These are phyloP conservation scores for Xylariaceae sp. DNA, from an alignment of 2,329 filamentous ascomycete genomes.

Conservation along the genomic window DNA sequence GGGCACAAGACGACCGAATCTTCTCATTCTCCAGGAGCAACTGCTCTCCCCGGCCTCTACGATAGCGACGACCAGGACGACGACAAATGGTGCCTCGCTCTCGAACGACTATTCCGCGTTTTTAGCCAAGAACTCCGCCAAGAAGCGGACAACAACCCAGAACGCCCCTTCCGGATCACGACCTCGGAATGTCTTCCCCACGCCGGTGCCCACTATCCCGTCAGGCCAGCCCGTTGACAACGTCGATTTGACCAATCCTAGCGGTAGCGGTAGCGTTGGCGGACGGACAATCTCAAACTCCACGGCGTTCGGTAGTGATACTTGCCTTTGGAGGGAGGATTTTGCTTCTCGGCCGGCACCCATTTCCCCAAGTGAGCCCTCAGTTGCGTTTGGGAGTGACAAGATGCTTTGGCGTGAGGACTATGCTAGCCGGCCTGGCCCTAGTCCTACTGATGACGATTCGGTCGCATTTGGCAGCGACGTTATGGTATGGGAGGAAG, in stretches of 20 bases:
- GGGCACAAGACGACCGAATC: slow-evolving; percentile 41
- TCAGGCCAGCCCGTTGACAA: slow-evolving; percentile 29
- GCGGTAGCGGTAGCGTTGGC: slow-evolving; percentile 23
- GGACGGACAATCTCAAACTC: slow-evolving; percentile 25
- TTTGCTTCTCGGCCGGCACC: slow-evolving; percentile 30
- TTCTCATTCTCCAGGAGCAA: slow-evolving; percentile 39
- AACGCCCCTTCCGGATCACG: slow-evolving; percentile 14
- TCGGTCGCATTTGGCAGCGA: slow-evolving; percentile 27
- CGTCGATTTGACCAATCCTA: slow-evolving; percentile 31
- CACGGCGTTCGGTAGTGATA: slow-evolving; percentile 23
- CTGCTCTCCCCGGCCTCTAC: slow-evolving; percentile 38
- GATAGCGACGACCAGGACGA: slow-evolving; percentile 17
- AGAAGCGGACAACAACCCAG: slow-evolving; percentile 25
- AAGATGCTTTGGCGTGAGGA: slow-evolving; percentile 41
- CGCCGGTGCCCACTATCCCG: slow-evolving; percentile 28
- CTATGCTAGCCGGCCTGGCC: slow-evolving; percentile 37
- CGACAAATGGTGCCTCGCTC: slow-evolving; percentile 29
- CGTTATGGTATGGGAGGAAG: slow-evolving; percentile 40
- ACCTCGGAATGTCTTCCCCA: slow-evolving; percentile 23
- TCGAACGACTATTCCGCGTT: slow-evolving; percentile 35
- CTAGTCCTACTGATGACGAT: slow-evolving; percentile 28
- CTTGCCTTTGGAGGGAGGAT: slow-evolving; percentile 28
- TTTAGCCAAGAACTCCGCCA: slow-evolving; percentile 25
- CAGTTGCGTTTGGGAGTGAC: slow-evolving; percentile 27
- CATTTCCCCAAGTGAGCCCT: slow-evolving; percentile 21